Conservation (phyloP, 1,284 basidiomycete genomes). For the Microbotryum violaceum region DNA sequence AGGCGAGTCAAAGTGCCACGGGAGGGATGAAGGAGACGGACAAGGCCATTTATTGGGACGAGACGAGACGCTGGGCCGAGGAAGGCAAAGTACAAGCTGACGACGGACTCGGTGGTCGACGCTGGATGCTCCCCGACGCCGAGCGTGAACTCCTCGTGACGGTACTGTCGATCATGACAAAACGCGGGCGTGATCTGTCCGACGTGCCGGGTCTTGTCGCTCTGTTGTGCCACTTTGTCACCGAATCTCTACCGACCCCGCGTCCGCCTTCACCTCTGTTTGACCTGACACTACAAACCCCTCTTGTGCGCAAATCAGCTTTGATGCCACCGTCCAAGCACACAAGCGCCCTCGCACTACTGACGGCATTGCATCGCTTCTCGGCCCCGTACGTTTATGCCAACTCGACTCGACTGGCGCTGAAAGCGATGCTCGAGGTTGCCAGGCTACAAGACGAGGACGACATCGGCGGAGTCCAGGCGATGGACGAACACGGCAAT, state of each 20-base stretch:
- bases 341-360: slow-evolving; percentile 28
- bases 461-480: slow-evolving; percentile 24
- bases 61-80: slow-evolving; percentile 28
- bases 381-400: slow-evolving; percentile 33
- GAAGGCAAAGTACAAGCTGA: slow-evolving; percentile 26
- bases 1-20: slow-evolving; percentile 24
- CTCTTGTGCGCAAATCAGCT: slow-evolving; percentile 24
- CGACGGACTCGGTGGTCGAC: slow-evolving; percentile 19
- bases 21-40: slow-evolving; percentile 30
- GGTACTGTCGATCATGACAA: slow-evolving; percentile 27
- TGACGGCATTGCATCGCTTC: slow-evolving; percentile 35
- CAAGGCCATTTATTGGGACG: slow-evolving; percentile 33
- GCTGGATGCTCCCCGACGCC: slow-evolving; percentile 15
- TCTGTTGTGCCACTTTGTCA: slow-evolving; percentile 33
- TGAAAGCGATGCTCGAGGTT: slow-evolving; percentile 27
- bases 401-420: slow-evolving; percentile 24
- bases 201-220: slow-evolving; percentile 34
- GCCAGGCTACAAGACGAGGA: slow-evolving; percentile 27
- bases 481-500: too few relatives aligned
- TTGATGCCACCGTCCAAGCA: slow-evolving; percentile 22
- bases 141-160: slow-evolving; percentile 32
- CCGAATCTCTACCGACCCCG: slow-evolving; percentile 22
- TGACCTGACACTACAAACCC: slow-evolving; percentile 32
- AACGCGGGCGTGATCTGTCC: slow-evolving; percentile 33
- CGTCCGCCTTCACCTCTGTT: slow-evolving; percentile 31